Percentiles rank a stretch among this genome's conserved stretches.
These are phyloP conservation scores for Alternaria sp. DNA, from an alignment of 2,329 filamentous ascomycete genomes.

Conservation along the genomic window DNA sequence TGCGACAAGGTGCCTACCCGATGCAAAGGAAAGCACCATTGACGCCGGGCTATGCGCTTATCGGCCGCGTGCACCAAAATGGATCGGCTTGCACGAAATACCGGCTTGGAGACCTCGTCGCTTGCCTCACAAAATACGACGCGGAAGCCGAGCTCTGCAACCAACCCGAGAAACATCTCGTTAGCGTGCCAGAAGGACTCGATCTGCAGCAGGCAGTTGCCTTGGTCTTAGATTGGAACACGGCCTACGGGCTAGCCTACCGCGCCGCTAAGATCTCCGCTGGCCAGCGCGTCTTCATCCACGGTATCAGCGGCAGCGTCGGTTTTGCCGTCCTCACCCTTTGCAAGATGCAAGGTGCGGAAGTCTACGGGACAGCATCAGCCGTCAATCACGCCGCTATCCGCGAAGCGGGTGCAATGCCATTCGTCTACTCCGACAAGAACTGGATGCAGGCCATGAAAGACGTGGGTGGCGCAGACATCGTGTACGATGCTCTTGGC, in stretches of 20 bases:
- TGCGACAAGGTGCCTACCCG: slow-evolving; percentile 58
- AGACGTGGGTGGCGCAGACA: slow-evolving; percentile 54
- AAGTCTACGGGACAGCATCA: not conserved
- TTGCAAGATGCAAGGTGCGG: not conserved
- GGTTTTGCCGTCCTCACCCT: slow-evolving; percentile 49
- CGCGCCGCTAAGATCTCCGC: slow-evolving; percentile 48
- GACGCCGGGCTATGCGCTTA: slow-evolving; percentile 58
- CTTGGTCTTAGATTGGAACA: slow-evolving; percentile 55
- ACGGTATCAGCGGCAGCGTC: slow-evolving; percentile 59
- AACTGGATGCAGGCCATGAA: slow-evolving; percentile 57
- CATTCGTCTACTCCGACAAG: slow-evolving; percentile 56
- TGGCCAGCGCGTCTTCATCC: slow-evolving; percentile 58
- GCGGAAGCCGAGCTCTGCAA: slow-evolving; percentile 55
- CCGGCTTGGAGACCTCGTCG: not conserved
- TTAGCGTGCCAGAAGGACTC: slow-evolving; percentile 51
- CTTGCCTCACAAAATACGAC: not conserved
- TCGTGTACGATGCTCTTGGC: slow-evolving; percentile 58
- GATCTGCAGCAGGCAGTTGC: slow-evolving; percentile 52
- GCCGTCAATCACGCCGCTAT: not conserved
- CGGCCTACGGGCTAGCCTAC: slow-evolving; percentile 40
- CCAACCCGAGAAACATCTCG: slow-evolving; percentile 55
- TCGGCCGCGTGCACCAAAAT: slow-evolving; percentile 49
- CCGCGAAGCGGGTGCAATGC: not conserved
- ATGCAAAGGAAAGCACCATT: slow-evolving; percentile 55
- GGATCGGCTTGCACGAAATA: not conserved